Evolutionary conservation across 129 eudicot species (phyloP), one percentile per base, ranked within the genome.

Genomic region (Heracleum sosnowskyi): DNA sequence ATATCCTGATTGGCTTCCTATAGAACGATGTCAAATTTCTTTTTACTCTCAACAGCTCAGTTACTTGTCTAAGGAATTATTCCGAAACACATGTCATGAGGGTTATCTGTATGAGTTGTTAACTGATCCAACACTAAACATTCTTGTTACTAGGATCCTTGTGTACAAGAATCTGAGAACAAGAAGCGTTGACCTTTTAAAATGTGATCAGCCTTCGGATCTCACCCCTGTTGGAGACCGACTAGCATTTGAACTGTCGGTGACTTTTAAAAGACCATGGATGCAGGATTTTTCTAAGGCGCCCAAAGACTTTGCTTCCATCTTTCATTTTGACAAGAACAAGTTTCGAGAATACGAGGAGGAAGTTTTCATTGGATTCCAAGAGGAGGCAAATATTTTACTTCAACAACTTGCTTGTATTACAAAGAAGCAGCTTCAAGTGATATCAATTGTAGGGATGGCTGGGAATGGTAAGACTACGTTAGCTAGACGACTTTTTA

Each of bases 381-480:
- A 81, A 7, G 78, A 35, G 2, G 85, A 78, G 42, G 79, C 78
- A 44, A 31, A 28, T 20, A 39, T 15, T 3, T 29, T 86, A 60
- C 26, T 60, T n/a, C 83, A 83, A 18, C 46, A 34, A 34, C 87
- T 86, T 33, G 68, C 77, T 15, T 60, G 74, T 13, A 20, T 66
- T 10, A 4, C 31, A 26, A 69, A 20, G 28, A 81, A 76, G 64
- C 46, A 83, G 71, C 71, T 81, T 53, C 81, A 83, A 0, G 29
- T 81, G 33, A 79, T 83, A 77, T 76, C 87, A n/a, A 81, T 86
- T 37, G 83, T 83, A 40, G 87, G 90, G 42, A 83, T 83, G 87
- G 80, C 83, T 26, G 89, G 89, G 33, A 35, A 74, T 29, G 89
- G 89, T 46, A 86, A 86, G 79, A 86, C 89, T 31, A 86, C 87